Percentiles rank a stretch among this genome's conserved stretches.
Conservation (phyloP, 2,329 filamentous ascomycete genomes). For the Emydomyces testavorans region DNA sequence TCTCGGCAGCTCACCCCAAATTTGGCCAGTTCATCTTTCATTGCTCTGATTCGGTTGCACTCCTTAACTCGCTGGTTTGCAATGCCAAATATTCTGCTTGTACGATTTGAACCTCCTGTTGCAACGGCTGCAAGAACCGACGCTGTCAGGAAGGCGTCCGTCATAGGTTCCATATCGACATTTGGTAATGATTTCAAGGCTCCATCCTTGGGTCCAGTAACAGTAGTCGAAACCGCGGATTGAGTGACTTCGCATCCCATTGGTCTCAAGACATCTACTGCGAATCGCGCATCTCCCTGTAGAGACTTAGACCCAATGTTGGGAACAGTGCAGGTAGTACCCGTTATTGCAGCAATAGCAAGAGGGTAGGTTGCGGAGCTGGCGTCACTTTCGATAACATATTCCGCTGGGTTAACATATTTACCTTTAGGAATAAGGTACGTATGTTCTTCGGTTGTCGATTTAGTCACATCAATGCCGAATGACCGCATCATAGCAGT, state of each 20-base stretch:
- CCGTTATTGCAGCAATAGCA: constrained; percentile 86
- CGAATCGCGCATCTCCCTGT: constrained; percentile 90
- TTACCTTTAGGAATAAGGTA: constrained; percentile 81
- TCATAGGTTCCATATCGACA: constrained; percentile 99
- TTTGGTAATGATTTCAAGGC: constrained; percentile 62
- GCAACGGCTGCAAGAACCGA: constrained; percentile 87
- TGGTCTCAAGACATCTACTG: constrained; percentile 72
- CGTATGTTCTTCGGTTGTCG: constrained; percentile 68
- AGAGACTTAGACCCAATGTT: constrained; percentile 89
- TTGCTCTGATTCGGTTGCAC: constrained; percentile 89
- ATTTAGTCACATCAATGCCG: constrained; percentile 67
- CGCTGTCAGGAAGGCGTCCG: constrained; percentile 91
- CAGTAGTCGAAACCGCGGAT: constrained; percentile 74
- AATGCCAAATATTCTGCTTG: constrained; percentile 81
- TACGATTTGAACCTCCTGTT: constrained; percentile 51
- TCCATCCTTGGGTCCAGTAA: constrained; percentile 72
- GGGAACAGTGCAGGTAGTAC: constrained; percentile 87
- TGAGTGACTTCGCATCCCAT: constrained; percentile 93
- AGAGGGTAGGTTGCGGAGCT: constrained; percentile 95
- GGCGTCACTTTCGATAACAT: constrained; percentile 90
- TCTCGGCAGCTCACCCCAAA: constrained; percentile 80
- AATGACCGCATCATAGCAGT: constrained; percentile 95
- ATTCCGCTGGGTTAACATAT: constrained; percentile 75
- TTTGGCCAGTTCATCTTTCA: constrained; percentile 88
- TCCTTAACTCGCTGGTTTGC: constrained; percentile 97